Base-by-base conservation (phyloP, 306 rosid species). In the Fagus crenata region DNA sequence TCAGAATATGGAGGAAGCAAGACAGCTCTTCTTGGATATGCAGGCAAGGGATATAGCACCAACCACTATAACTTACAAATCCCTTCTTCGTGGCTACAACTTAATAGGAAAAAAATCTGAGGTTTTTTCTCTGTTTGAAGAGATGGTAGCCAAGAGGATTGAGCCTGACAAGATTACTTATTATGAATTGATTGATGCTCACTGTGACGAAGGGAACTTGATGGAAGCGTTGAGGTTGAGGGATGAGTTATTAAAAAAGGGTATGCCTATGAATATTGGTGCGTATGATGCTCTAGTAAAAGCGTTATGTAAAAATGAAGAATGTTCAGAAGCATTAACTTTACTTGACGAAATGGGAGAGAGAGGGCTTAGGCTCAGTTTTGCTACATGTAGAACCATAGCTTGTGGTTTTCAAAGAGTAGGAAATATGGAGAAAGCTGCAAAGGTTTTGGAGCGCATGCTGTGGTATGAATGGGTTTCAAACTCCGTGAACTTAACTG, bases 21-120 rank as follows among this genome's bases (percentile, higher is more conserved):
- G 33, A 59, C 54, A 60, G 69, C 78, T 74, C 42, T 74, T 74
- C 78, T 11, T 59, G 6, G 78, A 74, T 40, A 74, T 74, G 78
- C 78, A 74, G 69, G n/a, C 40, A 13, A 74, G 7, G 61, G 46
- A 42, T 59, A 28, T 74, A 69, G 46, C 6, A 58, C 78, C 78
- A 59, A 58, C 56, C 49, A 64, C 55, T 3, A 15, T 22, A 9
- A 74, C 78, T 22, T 74, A 74, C 69, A 58, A 53, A 28, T 74
- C 78, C 8, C 17, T 74, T 40, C 46, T 74, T 46, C 69, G 58
- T 18, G 78, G 78, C 32, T 59, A 59, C 78, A 74, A 74, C 78
- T 40, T 7, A 40, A 42, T 28, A 12, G 78, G 67, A 74, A 74
- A 59, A 5, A 59, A 41, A 60, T 74, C 69, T 40, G 78, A 74